These are phyloP conservation scores for Tricholoma flavovirens DNA, from an alignment of 768 basidiomycete genomes.

Conservation along the genomic window DNA sequence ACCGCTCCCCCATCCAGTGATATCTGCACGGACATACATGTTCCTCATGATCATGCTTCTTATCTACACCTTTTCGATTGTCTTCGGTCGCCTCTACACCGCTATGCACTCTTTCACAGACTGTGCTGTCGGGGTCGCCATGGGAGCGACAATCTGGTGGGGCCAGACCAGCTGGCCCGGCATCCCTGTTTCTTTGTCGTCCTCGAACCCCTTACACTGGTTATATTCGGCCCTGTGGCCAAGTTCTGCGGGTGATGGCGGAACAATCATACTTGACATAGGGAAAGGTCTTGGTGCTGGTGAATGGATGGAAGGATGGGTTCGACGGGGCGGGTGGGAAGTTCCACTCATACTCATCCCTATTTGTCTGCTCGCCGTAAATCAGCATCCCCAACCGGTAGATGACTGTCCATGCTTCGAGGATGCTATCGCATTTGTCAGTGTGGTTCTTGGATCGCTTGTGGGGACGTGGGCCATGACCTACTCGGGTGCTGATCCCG, in stretches of 20 bases:
- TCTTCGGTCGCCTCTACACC: slow-evolving; percentile 77
- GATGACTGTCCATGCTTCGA: slow-evolving; percentile 99
- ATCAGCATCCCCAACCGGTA: slow-evolving; percentile 89
- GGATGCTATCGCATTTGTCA: slow-evolving; percentile 90
- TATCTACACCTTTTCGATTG: slow-evolving; percentile 64
- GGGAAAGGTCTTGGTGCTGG: slow-evolving; percentile 35
- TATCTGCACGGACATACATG: slow-evolving; percentile 43
- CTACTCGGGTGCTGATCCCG: slow-evolving; percentile 33
- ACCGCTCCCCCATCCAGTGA: slow-evolving; percentile 22
- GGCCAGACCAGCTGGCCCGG: slow-evolving; percentile 40
- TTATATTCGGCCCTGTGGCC: slow-evolving; percentile 20
- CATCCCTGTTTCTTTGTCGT: slow-evolving; percentile 27
- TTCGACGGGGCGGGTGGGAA: slow-evolving; percentile 35
- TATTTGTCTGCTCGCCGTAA: slow-evolving; percentile 67
- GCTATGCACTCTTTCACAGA: slow-evolving; percentile 88
- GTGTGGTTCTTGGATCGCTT: slow-evolving; percentile 72
- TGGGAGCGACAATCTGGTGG: slow-evolving; percentile 73
- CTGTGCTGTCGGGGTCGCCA: slow-evolving; percentile 52
- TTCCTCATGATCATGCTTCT: slow-evolving; percentile 38
- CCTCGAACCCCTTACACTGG: slow-evolving; percentile 24
- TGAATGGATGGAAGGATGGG: slow-evolving; percentile 30
- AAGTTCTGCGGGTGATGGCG: slow-evolving; percentile 12
- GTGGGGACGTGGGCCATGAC: slow-evolving; percentile 62
- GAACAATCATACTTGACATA: slow-evolving; percentile 24
- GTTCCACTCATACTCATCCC: slow-evolving; percentile 60